Base-by-base conservation (phyloP, 2,329 filamentous ascomycete genomes). In the Nannizziopsis barbatae region DNA sequence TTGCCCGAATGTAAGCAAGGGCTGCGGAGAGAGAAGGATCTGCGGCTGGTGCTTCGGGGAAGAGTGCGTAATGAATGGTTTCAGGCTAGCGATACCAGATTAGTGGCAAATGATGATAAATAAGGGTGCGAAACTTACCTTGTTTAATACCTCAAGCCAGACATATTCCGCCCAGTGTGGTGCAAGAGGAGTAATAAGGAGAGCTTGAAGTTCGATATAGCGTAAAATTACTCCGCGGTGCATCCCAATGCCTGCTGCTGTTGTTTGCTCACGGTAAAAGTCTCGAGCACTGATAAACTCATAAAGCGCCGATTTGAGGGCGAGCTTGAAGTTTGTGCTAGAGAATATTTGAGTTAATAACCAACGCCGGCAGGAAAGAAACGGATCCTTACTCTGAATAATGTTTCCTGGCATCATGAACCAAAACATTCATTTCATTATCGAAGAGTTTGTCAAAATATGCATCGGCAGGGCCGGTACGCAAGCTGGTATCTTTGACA, bases 141-240 rank as follows among this genome's bases (percentile, higher is more conserved):
- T 88, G 63, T 84, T 79, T 52, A 98, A 79, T 1, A 96, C 80
- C 68, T 96, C 90, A 47, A 84, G 79, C 87, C 88, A 96, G 62
- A 98, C 80, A 68, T 94, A 84, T 63, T 98, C 92, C 41, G 86
- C 75, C 83, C 88, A 96, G 69, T 98, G 92, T 50, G 92, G 90
- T 2, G 90, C 83, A 53, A 96, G 81, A 45, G 88, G 84, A 2
- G 83, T 77, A 57, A 96, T 71, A 60, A 95, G 75, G 44, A 94
- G 75, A 40, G 85, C 81, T 66, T 95, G 90, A 15, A 93, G 75
- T 69, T 93, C 84, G 56, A 95, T 80, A 68, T 92, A 98, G 57
- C 82, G 79, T 57, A 79, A 70, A 30, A 90, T 75, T 9, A 93
- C 73, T 55, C 88, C 84, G 57, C 79, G 78, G 71, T 96, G 89